These are phyloP conservation scores for Voacanga thouarsii DNA, from an alignment of 257 asterid genomes.

Conservation along the genomic window DNA sequence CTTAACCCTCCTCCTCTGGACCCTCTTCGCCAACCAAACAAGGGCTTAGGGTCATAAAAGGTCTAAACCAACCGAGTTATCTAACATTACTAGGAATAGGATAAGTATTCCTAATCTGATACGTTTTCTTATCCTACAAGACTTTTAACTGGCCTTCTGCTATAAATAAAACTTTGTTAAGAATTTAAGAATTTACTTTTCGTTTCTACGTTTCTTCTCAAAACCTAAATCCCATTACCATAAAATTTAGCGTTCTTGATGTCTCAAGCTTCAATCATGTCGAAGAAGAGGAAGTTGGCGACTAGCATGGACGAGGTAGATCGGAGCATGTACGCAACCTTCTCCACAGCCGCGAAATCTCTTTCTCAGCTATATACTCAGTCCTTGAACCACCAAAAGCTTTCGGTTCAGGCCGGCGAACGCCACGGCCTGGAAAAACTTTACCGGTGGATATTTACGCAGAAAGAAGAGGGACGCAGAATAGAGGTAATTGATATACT, in stretches of 20 bases:
- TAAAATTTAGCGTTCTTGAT: neutral
- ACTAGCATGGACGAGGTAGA: conserved; percentile 82
- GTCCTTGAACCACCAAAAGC: conserved; percentile 74
- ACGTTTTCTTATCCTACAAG: neutral
- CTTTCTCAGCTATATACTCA: conserved; percentile 91
- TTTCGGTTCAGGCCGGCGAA: conserved; percentile 81
- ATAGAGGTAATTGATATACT: conserved; percentile 35
- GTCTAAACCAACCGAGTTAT: too few species aligned
- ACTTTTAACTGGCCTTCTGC: neutral
- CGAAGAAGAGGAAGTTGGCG: conserved; percentile 82
- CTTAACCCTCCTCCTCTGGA: too few species aligned
- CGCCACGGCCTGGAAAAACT: conserved; percentile 61
- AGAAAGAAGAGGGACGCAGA: conserved; percentile 42
- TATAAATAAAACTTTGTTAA: too few species aligned
- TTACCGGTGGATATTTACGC: conserved; percentile 40
- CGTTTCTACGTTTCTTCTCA: neutral
- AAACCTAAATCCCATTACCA: neutral
- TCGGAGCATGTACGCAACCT: conserved; percentile 78
- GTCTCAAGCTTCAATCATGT: conserved; percentile 36
- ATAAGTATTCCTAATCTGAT: neutral
- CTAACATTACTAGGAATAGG: too few species aligned
- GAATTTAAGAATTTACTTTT: too few species aligned
- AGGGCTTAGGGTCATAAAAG: too few species aligned
- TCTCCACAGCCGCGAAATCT: conserved; percentile 75
- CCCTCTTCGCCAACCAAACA: too few species aligned